These are phyloP conservation scores for Pulveroboletus sp. DNA, from an alignment of 768 basidiomycete genomes.

Conservation along the genomic window DNA sequence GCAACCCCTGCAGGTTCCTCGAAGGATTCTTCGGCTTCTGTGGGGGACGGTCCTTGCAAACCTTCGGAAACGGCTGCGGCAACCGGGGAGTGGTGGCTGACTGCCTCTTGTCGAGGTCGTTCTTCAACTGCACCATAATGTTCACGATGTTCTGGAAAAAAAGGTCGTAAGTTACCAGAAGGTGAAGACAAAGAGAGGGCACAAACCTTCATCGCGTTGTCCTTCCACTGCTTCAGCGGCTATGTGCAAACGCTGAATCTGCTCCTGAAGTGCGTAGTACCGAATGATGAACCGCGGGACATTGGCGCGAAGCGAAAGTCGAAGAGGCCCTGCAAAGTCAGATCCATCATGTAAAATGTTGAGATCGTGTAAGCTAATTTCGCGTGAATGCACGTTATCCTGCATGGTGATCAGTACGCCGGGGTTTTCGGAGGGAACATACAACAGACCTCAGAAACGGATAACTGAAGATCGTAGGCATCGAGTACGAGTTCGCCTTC, in stretches of 20 bases:
- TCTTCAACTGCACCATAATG: constrained; percentile 12
- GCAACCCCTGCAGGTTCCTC: constrained; percentile 1
- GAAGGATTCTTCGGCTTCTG: constrained; percentile 1
- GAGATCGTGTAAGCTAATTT: constrained; percentile 70
- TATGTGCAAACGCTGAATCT: constrained; percentile 42
- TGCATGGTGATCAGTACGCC: constrained; percentile 26
- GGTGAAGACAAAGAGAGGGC: neutral
- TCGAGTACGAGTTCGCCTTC: constrained; percentile 68
- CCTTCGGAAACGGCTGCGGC: neutral
- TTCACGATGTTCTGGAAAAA: constrained; percentile 13
- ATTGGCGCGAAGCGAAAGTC: constrained; percentile 47
- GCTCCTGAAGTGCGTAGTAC: constrained; percentile 61
- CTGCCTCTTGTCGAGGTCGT: neutral
- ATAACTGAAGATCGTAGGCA: constrained; percentile 66
- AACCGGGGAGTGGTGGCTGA: neutral
- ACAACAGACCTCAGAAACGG: constrained; percentile 57
- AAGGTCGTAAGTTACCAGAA: neutral
- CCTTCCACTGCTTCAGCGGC: constrained; percentile 13
- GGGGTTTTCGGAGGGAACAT: neutral
- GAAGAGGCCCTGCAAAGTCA: constrained; percentile 59
- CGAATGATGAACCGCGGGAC: constrained; percentile 64
- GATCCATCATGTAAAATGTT: constrained; percentile 68
- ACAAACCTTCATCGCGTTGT: constrained; percentile 22
- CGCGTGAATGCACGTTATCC: constrained; percentile 70
- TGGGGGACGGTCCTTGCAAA: neutral